Evolutionary conservation across 2,329 filamentous ascomycete species (phyloP), one percentile per base, ranked within the genome.

Genomic region (Chrysoporthe deuterocubensis): DNA sequence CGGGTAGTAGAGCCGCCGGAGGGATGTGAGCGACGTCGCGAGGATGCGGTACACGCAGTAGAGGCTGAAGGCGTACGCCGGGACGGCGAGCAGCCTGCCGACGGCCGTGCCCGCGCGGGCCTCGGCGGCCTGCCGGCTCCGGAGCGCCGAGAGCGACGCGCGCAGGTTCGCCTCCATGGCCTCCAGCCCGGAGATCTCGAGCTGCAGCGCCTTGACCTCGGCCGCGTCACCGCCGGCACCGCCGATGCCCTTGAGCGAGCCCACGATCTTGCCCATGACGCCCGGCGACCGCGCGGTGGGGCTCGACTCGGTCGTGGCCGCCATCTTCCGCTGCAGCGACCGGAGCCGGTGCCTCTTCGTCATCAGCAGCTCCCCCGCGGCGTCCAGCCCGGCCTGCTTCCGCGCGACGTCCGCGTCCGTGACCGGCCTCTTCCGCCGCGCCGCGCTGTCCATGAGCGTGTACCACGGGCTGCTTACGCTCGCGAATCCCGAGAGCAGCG

Each of bases 391-490:
- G 1, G 90, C 89, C 76, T 94, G 89, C 76, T 95, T 96, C 62
- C 93, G 86, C 61, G 87, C 83, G 60, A 97, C 85, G 72, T 95
- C 92, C 11, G 87, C 84, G 62, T 96, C 92, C 0, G 90, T 90
- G 21, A 94, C 87, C 3, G 87, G 87, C 42, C 86, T 84, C 62
- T 81, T 81, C 60, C 77, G 77, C 43, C 80, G 78, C 11, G 79
- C 75, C 58, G 87, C 81, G 50, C 85, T 87, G 42, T 89, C 88
- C 34, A 89, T 86, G 78, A 96, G 93, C 0, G 88, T 92, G 75
- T 96, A 91, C 92, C 93, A 97, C 1, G 94, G 89, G 1, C 92
- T 91, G 34, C 92, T 94, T 44, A 96, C 91, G n/a, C 92, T 92
- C 6, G 93, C 93, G 74, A 96, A 97, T 0, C 93, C 93, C 7